A percentile compares a stretch with the other conserved stretches of the same genome.
Evolutionary conservation across 2,329 filamentous ascomycete genomes (phyloP).

Genomic region (Podosphaera leucotricha): DNA sequence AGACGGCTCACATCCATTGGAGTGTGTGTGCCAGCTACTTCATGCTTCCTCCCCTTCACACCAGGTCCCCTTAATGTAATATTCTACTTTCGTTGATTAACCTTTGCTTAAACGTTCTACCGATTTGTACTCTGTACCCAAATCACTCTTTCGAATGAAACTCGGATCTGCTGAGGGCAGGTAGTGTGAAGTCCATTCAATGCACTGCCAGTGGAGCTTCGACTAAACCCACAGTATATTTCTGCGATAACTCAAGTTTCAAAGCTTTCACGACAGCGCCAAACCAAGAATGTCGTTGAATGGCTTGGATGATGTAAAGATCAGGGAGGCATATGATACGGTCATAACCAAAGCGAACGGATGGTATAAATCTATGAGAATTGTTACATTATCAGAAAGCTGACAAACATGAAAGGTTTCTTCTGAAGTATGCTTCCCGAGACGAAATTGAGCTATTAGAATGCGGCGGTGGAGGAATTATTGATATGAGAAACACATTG

Average conservation of each 20-base stretch:
- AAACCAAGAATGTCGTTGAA: slow-evolving; percentile 62
- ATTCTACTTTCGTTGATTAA: not conserved
- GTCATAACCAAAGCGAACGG: slow-evolving; percentile 66
- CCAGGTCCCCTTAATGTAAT: not conserved
- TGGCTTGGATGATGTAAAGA: slow-evolving; percentile 60
- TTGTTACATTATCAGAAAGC: slow-evolving; percentile 2
- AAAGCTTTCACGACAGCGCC: not conserved
- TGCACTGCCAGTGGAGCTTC: not conserved
- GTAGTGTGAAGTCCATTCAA: not conserved
- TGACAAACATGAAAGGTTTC: slow-evolving; percentile 40
- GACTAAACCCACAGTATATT: not conserved
- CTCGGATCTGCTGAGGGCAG: not conserved
- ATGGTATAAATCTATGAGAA: slow-evolving; percentile 35
- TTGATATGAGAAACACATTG: slow-evolving; percentile 60
- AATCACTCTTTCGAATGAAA: not conserved
- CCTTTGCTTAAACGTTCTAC: not conserved
- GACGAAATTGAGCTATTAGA: slow-evolving; percentile 66
- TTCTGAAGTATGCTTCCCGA: slow-evolving; percentile 73
- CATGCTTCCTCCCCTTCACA: not conserved
- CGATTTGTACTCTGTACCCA: too few relatives aligned
- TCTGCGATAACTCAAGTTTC: not conserved
- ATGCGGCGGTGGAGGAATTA: slow-evolving; percentile 57
- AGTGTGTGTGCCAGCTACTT: not conserved
- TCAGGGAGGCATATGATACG: slow-evolving; percentile 67
- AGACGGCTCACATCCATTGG: not conserved